Percentiles rank a stretch among this genome's conserved stretches.
Evolutionary conservation across 2,329 filamentous ascomycete species (phyloP).

Genomic region (Chaetomium strumarium): DNA sequence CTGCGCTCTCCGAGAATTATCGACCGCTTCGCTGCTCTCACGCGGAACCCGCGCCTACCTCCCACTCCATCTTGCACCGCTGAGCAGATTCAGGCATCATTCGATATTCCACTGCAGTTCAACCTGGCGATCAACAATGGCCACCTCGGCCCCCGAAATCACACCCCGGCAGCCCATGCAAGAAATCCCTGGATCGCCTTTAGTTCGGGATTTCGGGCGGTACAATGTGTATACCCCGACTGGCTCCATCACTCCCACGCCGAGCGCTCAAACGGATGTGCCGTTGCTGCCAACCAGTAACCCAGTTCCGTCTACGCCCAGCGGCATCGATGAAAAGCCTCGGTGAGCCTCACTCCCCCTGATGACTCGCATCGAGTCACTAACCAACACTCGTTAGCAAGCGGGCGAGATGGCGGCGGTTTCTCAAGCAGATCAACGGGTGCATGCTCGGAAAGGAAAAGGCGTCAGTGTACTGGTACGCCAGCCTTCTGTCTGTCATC

Average conservation of each 20-base stretch:
- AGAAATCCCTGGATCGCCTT: neutral
- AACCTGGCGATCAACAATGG: neutral
- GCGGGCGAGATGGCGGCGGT: neutral
- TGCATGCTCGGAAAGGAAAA: slow-evolving; percentile 10
- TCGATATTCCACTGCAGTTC: neutral
- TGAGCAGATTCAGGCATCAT: neutral
- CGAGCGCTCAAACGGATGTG: slow-evolving; percentile 3
- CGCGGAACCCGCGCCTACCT: neutral
- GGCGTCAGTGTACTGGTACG: slow-evolving; percentile 15
- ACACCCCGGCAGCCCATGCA: neutral
- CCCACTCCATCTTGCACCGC: neutral
- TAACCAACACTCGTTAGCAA: neutral
- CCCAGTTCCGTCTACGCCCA: neutral
- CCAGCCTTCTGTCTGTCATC: slow-evolving; percentile 11
- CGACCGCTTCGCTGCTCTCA: neutral
- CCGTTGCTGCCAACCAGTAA: slow-evolving; percentile 6
- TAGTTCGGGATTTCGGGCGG: neutral
- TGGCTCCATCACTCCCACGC: neutral
- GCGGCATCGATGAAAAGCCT: neutral
- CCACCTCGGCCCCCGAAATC: neutral
- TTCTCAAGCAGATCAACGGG: neutral
- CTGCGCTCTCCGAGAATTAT: neutral
- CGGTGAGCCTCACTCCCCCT: neutral
- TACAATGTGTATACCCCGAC: neutral
- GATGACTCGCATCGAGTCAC: neutral